phyloP scores from a whole-genome alignment of 306 rosid species.

The Urtica urens region DNA sequence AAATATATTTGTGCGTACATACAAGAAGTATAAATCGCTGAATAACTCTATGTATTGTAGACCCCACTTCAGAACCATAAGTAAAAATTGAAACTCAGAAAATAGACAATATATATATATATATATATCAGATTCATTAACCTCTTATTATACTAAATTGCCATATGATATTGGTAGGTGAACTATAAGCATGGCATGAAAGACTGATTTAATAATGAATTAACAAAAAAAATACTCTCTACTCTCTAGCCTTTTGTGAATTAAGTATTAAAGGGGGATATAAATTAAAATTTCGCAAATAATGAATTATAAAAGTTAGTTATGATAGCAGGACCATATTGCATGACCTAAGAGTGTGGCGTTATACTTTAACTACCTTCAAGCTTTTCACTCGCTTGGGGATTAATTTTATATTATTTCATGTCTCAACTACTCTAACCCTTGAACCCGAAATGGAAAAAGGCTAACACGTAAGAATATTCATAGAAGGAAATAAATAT shows the following conservation, averaged over 20 bases:
- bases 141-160: not conserved
- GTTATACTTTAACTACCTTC: conserved; percentile 45
- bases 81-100: conserved; percentile 2
- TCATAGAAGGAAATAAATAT: not conserved
- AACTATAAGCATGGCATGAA: conserved; percentile 61
- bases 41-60: too few species aligned
- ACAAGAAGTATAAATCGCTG: not conserved
- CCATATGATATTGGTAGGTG: conserved; percentile 53
- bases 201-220: conserved; percentile 5
- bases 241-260: too few species aligned
- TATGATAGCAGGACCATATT: conserved; percentile 51
- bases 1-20: not conserved
- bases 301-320: too few species aligned
- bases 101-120: not conserved
- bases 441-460: conserved; percentile 13
- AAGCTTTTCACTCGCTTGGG: conserved; percentile 38
- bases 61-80: conserved; percentile 1
- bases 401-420: conserved; percentile 12
- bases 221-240: too few species aligned
- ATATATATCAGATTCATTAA: not conserved
- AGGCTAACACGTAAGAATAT: not conserved
- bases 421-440: conserved; percentile 53
- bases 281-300: conserved; percentile 8
- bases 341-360: conserved; percentile 59
- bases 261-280: not conserved